Evolutionary conservation across 371 early-diverging fungal species (phyloP), one percentile per base, ranked within the genome.

Genomic region (Rhizopus microsporus): DNA sequence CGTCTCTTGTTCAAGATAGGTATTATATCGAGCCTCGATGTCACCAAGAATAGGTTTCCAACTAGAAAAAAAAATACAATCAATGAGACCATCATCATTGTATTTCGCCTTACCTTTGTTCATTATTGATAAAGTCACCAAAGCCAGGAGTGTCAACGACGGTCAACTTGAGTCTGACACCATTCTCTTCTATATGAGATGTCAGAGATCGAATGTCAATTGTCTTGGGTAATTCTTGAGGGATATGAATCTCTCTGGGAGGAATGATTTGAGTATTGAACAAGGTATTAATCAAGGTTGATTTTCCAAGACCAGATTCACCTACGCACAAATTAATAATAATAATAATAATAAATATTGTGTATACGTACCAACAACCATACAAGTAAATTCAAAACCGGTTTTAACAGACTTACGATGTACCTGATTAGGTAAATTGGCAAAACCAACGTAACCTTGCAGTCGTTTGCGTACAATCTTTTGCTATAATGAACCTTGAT

Each of bases 241-340:
- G 44, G 9, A 9, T n/a, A 15, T 49, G 15, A 5, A 33, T 10
- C 29, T 34, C 33, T 49, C 45, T 82, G 74, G 93, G 93, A 78
- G 94, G 93, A 37, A 99, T 23, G 23, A 23, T 71, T 54, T 88
- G 81, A 42, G 95, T 88, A 74, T 93, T 93, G 81, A 99, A 99
- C 56, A 99, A 78, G 32, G 99, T 97, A 86, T 98, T 98, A 67
- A 99, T 88, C 47, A 99, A 83, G 7, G 99, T 99, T 7, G 99
- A 94, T 77, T 99, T 96, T 50, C 99, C 99, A 37, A 99, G 84
- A 50, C 99, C 99, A 38, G 96, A 91, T 83, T 96, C 96, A 85
- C 76, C 76, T 75, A 60, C 4, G 10, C 15, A 42, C 38, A 33
- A 40, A 42, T 40, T 23, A 40, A 51, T 46, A n/a, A 46, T 3